phyloP scores from a whole-genome alignment of 257 asterid genomes.

The Penstemon newberryi region DNA sequence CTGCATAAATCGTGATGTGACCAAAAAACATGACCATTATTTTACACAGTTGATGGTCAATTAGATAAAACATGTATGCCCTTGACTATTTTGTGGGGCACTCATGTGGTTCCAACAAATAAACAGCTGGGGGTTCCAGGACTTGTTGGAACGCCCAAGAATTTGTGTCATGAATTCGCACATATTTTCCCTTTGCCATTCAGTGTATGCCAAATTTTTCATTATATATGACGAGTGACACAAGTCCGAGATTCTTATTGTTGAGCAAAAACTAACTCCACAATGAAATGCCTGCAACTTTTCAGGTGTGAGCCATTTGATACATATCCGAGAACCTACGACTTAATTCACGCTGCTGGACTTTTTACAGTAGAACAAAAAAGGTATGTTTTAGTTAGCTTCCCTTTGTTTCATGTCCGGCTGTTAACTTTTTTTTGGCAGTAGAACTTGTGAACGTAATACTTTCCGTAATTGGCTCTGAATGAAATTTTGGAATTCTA shows the following conservation, averaged over 20 bases:
- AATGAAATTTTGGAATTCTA: constrained; percentile 3
- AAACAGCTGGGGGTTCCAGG: neutral
- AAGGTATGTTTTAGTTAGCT: constrained; percentile 35
- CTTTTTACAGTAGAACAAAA: constrained; percentile 55
- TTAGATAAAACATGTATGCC: neutral
- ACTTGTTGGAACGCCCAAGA: neutral
- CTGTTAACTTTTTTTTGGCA: neutral
- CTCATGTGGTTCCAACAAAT: neutral
- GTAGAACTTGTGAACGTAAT: neutral
- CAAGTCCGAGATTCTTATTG: constrained; percentile 1
- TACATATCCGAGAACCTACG: constrained; percentile 78
- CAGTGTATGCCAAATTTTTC: neutral
- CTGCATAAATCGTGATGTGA: constrained; percentile 6
- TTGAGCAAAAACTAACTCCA: constrained; percentile 5
- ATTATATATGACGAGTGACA: neutral
- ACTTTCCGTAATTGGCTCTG: neutral
- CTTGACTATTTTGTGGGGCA: neutral
- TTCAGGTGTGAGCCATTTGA: constrained; percentile 76
- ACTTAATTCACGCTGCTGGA: constrained; percentile 74
- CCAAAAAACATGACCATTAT: constrained; percentile 3
- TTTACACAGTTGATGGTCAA: neutral
- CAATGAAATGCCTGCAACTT: constrained; percentile 13
- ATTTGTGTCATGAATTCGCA: too few relatives aligned
- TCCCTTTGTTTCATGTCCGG: constrained; percentile 15
- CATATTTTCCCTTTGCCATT: too few relatives aligned